These are phyloP conservation scores for Candida arabinofermentans DNA, from an alignment of 805 yeast genomes.

Conservation along the genomic window DNA sequence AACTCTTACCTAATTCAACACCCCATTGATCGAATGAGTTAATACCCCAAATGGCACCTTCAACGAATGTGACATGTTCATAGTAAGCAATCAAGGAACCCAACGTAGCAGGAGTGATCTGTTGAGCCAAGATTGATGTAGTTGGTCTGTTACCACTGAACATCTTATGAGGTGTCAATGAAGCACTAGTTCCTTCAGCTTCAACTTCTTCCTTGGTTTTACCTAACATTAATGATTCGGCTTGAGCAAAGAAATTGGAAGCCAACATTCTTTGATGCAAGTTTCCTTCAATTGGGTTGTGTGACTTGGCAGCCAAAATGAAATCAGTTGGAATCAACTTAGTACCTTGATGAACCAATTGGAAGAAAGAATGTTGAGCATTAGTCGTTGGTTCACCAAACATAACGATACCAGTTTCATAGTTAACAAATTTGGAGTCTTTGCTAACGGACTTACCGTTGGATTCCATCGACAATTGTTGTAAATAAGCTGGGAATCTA, in stretches of 20 bases:
- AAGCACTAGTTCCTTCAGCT: slow-evolving; percentile 80
- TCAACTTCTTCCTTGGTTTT: slow-evolving; percentile 80
- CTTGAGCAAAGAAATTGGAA: slow-evolving; percentile 98
- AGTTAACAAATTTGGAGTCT: slow-evolving; percentile 84
- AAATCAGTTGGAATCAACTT: slow-evolving; percentile 96
- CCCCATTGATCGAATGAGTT: slow-evolving; percentile 99
- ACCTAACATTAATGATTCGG: slow-evolving; percentile 97
- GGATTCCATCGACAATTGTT: slow-evolving; percentile 98
- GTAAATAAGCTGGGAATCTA: slow-evolving; percentile 99
- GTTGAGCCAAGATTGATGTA: slow-evolving; percentile 91
- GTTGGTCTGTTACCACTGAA: slow-evolving; percentile 99
- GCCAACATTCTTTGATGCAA: slow-evolving; percentile 97
- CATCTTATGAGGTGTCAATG: slow-evolving; percentile 89
- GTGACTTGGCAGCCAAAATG: slow-evolving; percentile 94
- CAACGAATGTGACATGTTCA: slow-evolving; percentile 95
- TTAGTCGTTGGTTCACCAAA: slow-evolving; percentile 99
- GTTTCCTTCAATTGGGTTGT: slow-evolving; percentile 93
- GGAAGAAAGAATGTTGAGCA: slow-evolving; percentile 99
- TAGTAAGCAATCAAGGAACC: slow-evolving; percentile 97
- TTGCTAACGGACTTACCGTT: slow-evolving; percentile 98
- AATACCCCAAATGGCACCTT: slow-evolving; percentile 99
- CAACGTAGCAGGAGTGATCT: slow-evolving; percentile 92
- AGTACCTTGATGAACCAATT: slow-evolving; percentile 98
- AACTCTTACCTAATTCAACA: slow-evolving; percentile 96
- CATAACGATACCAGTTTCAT: slow-evolving; percentile 92